Base-by-base conservation (phyloP, 2,329 filamentous ascomycete genomes). In the Aspergillus udagawae region DNA sequence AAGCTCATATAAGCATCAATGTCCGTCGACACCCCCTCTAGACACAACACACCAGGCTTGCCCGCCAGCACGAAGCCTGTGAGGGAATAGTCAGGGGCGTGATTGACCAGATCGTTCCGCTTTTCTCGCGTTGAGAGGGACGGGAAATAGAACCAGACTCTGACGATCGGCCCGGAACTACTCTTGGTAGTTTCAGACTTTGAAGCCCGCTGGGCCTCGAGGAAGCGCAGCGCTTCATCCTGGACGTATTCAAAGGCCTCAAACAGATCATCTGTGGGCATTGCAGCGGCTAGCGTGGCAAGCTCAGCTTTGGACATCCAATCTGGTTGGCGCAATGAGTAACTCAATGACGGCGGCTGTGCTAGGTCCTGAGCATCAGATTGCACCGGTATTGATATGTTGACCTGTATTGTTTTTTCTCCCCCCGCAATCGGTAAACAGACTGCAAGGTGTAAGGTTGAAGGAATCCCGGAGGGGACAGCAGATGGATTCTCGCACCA, bases 61-160 rank as follows among this genome's bases (percentile, higher is more conserved):
- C 84, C 84, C 0, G 84, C 83, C 17, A 84, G 73, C 3, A 86
- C 77, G 62, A 86, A 86, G 0, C 84, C 84, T 0, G 83, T 85
- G 0, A 86, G 75, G 2, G 65, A 70, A 65, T 84, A 84, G 0
- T 65, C 61, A 0, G 83, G 79, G 0, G 82, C 83, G 55, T 83
- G 71, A 54, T 76, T 78, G 48, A 86, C 79, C 45, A 86, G 70
- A 60, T 86, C 83, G 61, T 82, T 78, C 49, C 84, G 76, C 63
- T 86, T 86, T 49, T 78, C 77, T 3, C 84, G 79, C 0, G 83
- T 86, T 44, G 80, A 83, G 54, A 86, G 80, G 1, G 83, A 85
- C 0, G 83, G 83, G 60, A 86, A 85, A 68, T 86, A 86, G 65
- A 86, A 86, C 83, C 83, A 86, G 1, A 82, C 83, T 8, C 84